A percentile compares a stretch with the other conserved stretches of the same genome.
phyloP scores from a whole-genome alignment of 2,329 filamentous ascomycete species.

The Magnaporthiopsis rhizophila region DNA sequence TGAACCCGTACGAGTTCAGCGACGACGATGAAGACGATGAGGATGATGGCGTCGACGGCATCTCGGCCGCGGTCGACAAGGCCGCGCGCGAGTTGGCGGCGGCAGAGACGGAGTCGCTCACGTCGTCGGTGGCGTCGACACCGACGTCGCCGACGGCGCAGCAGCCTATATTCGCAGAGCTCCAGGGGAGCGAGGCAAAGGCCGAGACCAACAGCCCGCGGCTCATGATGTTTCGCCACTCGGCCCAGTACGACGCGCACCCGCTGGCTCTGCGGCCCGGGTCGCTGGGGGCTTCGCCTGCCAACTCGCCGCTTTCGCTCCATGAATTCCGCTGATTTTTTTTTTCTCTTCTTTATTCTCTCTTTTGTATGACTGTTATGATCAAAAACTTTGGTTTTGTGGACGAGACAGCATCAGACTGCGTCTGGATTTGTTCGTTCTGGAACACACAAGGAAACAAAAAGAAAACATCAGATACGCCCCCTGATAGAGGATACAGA shows the following conservation, averaged over 20 bases:
- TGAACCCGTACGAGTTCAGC: constrained; percentile 19
- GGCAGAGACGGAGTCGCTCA: no score
- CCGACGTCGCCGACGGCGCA: background rate
- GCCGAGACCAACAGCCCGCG: background rate
- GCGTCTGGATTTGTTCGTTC: no score
- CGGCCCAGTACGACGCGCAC: background rate
- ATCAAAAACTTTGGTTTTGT: background rate
- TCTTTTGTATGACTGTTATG: background rate
- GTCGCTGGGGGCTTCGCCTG: background rate
- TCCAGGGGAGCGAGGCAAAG: background rate
- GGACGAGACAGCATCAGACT: background rate
- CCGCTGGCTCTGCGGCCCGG: constrained; percentile 10
- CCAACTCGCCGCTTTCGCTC: background rate
- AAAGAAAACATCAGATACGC: no score
- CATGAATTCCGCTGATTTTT: background rate
- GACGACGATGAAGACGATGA: constrained; percentile 4
- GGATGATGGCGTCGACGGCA: background rate
- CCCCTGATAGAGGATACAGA: no score
- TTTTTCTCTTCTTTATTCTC: no score
- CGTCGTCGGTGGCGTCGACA: no score
- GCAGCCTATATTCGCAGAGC: background rate
- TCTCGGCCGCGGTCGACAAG: constrained; percentile 2
- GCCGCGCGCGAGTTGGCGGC: no score
- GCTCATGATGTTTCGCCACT: background rate
- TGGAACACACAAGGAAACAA: no score